A percentile compares a stretch with the other conserved stretches of the same genome.
These are phyloP conservation scores for Typha latifolia DNA, from an alignment of 176 grass and related monocot species.

Conservation along the genomic window DNA sequence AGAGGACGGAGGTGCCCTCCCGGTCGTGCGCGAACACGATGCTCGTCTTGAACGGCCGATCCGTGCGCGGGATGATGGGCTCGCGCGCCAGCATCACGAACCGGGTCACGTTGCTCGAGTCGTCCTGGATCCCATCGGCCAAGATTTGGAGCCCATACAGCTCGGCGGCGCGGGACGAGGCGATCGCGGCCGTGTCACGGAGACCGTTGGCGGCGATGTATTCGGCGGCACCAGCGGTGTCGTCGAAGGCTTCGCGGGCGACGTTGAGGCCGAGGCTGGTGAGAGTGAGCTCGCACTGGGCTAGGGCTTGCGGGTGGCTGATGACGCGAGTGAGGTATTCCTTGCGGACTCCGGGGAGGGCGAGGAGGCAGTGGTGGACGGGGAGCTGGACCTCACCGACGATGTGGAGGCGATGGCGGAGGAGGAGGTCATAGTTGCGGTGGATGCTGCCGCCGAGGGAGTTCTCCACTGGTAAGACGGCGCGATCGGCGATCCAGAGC, in stretches of 20 bases:
- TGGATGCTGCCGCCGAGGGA: conserved; percentile 96
- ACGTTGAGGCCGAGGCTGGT: conserved; percentile 82
- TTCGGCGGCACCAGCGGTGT: conserved; percentile 82
- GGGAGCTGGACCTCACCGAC: conserved; percentile 93
- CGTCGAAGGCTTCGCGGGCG: conserved; percentile 92
- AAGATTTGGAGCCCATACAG: conserved; percentile 76
- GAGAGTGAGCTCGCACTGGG: conserved; percentile 92
- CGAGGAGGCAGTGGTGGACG: conserved; percentile 91
- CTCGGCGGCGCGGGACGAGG: conserved; percentile 72
- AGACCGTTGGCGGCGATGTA: conserved; percentile 51
- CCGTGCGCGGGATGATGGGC: conserved; percentile 85
- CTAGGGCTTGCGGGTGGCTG: conserved; percentile 92
- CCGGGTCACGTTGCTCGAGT: conserved; percentile 68
- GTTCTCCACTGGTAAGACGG: conserved; percentile 87
- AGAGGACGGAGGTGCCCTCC: conserved; percentile 79
- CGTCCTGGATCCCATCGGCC: conserved; percentile 86
- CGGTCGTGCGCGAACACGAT: conserved; percentile 86
- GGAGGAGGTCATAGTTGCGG: conserved; percentile 95
- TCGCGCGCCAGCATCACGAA: conserved; percentile 91
- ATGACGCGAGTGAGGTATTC: conserved; percentile 78
- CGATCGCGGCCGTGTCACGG: conserved; percentile 86
- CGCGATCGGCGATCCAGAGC: conserved; percentile 90
- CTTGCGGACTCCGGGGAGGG: conserved; percentile 76
- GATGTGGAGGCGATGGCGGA: conserved; percentile 90
- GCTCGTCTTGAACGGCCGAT: conserved; percentile 90